Evolutionary conservation across 106 monocot species (phyloP).

Genomic region (Amphibolis antarctica): DNA sequence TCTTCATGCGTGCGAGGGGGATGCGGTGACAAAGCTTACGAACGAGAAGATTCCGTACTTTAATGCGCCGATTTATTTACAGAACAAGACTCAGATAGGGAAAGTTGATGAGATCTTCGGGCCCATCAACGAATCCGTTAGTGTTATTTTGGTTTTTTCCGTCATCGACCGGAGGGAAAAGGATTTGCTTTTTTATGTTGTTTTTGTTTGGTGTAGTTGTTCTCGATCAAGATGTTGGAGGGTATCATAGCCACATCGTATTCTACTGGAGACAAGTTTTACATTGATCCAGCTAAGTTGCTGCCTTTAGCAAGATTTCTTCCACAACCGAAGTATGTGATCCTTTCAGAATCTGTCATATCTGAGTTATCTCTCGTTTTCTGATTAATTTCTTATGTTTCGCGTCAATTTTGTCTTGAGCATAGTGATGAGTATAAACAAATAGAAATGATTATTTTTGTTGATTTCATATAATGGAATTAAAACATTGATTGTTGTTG

Average conservation of each 20-base stretch:
- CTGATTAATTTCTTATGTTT: too few relatives aligned
- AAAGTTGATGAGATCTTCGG: slow-evolving; percentile 96
- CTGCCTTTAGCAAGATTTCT: slow-evolving; percentile 76
- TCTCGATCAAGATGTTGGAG: slow-evolving; percentile 90
- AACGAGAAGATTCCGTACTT: slow-evolving; percentile 92
- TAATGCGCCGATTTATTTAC: slow-evolving; percentile 81
- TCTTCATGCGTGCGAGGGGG: slow-evolving; percentile 82
- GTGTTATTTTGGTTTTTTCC: slow-evolving; percentile 4
- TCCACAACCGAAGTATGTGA: slow-evolving; percentile 69
- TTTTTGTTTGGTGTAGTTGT: slow-evolving; percentile 32
- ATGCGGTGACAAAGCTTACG: slow-evolving; percentile 74
- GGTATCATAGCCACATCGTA: slow-evolving; percentile 77
- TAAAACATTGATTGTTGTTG: too few relatives aligned
- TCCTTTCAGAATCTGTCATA: too few relatives aligned
- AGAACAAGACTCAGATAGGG: slow-evolving; percentile 92
- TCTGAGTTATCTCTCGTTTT: too few relatives aligned
- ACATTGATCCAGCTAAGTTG: slow-evolving; percentile 77
- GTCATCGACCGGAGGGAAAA: background rate
- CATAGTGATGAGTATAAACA: too few relatives aligned
- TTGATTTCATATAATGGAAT: too few relatives aligned
- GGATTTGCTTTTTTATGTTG: background rate
- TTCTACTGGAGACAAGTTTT: slow-evolving; percentile 67
- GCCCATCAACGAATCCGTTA: slow-evolving; percentile 91
- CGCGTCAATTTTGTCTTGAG: too few relatives aligned
- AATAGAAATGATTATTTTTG: too few relatives aligned